Base-by-base conservation (phyloP, 805 yeast species). In the Naumovozyma dairenensis region DNA sequence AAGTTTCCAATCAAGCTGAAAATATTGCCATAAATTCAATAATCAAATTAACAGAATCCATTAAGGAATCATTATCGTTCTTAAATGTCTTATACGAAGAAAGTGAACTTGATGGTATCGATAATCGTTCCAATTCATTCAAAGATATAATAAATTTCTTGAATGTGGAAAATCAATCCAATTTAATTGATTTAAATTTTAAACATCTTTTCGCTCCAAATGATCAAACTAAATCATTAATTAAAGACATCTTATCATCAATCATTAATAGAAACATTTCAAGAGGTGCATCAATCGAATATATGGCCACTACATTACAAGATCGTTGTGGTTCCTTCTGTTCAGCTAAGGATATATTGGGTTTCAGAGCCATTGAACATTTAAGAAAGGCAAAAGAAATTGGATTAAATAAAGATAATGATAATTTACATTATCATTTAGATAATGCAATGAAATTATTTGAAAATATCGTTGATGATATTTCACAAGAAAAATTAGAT, bases 291-390 rank as follows among this genome's bases (percentile, higher is more conserved):
- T 81, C 94, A 1, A 89, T 92, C 29, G 97, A 89, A 53, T 67
- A 80, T 37, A 83, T 89, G 33, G 94, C 96, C 1, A 76, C 78
- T 22, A 76, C 87, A 1, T 63, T 92, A 33, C 95, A 92, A 58
- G 93, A 84, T 35, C 77, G 89, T 39, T 92, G 98, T 65, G 94
- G 94, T 1, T 77, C 94, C 0, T 92, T 86, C 59, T 92, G 97
- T 51, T 84, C 96, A 0, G 75, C 94, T 12, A 84, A 81, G 44
- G 98, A 92, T 58, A 96, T 92, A 18, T 69, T 86, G 39, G 83
- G 92, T 10, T 92, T 87, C 66, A 81, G 89, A 57, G 97, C 96
- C 0, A 77, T 86, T 46, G 98, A 92, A 55, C 86, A 81, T 55
- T 66, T 92, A 48, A 81, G 89, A 37, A 77, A 80, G 47, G 96